Evolutionary conservation across 176 grass and related monocot genomes (phyloP), one percentile per base, ranked within the genome.

Genomic region (Typha latifolia): DNA sequence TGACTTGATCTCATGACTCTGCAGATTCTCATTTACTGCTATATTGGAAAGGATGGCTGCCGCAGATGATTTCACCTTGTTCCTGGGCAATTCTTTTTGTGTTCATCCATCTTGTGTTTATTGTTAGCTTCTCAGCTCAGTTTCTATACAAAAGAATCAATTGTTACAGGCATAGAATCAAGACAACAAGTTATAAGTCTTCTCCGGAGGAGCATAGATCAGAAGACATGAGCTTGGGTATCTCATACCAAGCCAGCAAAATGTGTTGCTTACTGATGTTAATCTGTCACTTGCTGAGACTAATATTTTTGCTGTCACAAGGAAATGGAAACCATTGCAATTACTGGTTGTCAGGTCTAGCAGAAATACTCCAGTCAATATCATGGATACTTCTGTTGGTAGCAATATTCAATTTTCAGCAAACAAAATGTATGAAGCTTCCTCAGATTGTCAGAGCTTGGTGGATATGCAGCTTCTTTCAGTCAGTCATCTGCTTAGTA

Each of bases 381-480:
- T 99, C 94, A 62, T 99, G 89, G 89, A 61, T 80, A 74, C 51
- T 99, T 79, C 61, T 99, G 72, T 82, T 76, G 67, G 19, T 79
- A 47, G 22, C 53, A 66, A 77, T 80, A 78, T 78, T 90, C 74
- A 74, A 55, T 62, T 80, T 99, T 66, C 79, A 80, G 48, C 81
- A 83, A 76, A 61, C 72, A 67, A 90, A 82, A 82, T 81, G 78
- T n/a, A 37, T 47, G 71, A 81, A 85, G 66, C 51, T 87, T 80
- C 89, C 86, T 32, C 22, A 63, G 72, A 69, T 84, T 74, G 74
- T 87, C 57, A 83, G 94, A 75, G 49, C 70, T 52, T 99, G 94
- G 94, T 93, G 77, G 86, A 76, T 82, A 76, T 87, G 82, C 61
- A 83, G 37, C 61, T 99, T 93, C 83, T 64, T 93, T 63, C 89